phyloP scores from a whole-genome alignment of 177 flowering plant species.

The Vitis hybrid region DNA sequence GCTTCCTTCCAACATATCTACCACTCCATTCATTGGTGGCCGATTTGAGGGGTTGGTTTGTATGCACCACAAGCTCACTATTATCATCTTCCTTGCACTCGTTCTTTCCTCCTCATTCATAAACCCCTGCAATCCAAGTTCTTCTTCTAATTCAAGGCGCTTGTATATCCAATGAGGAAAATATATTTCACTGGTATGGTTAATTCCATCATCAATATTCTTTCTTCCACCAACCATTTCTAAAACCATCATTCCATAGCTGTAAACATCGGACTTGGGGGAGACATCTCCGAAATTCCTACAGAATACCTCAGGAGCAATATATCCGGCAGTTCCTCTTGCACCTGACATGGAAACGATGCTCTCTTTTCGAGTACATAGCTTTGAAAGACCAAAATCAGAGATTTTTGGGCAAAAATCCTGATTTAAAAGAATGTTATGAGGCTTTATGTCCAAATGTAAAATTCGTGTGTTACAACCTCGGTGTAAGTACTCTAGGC shows the following conservation, averaged over 20 bases:
- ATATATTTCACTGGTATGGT: constrained; percentile 26
- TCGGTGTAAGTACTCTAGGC: constrained; percentile 53
- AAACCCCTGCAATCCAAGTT: constrained; percentile 16
- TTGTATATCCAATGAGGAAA: constrained; percentile 40
- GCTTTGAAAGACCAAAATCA: constrained; percentile 50
- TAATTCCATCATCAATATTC: constrained; percentile 4
- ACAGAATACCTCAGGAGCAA: too few relatives aligned
- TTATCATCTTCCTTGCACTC: constrained; percentile 34
- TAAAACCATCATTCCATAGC: constrained; percentile 55
- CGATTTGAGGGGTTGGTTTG: constrained; percentile 41
- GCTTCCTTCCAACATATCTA: constrained; percentile 46
- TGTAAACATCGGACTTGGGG: constrained; percentile 54
- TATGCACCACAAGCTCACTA: constrained; percentile 50
- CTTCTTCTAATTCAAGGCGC: constrained; percentile 14
- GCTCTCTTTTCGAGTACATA: constrained; percentile 31
- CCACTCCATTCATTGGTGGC: constrained; percentile 43
- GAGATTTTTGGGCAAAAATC: constrained; percentile 45
- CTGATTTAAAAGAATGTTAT: constrained; percentile 45
- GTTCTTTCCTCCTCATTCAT: constrained; percentile 7
- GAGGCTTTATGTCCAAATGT: constrained; percentile 18
- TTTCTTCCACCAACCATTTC: constrained; percentile 51
- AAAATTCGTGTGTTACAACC: constrained; percentile 49
- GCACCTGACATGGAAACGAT: too few relatives aligned
- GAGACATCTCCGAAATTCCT: constrained; percentile 13
- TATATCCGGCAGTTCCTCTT: too few relatives aligned